Evolutionary conservation across 2,329 filamentous ascomycete species (phyloP).

Genomic region (Fusarium vanettenii): DNA sequence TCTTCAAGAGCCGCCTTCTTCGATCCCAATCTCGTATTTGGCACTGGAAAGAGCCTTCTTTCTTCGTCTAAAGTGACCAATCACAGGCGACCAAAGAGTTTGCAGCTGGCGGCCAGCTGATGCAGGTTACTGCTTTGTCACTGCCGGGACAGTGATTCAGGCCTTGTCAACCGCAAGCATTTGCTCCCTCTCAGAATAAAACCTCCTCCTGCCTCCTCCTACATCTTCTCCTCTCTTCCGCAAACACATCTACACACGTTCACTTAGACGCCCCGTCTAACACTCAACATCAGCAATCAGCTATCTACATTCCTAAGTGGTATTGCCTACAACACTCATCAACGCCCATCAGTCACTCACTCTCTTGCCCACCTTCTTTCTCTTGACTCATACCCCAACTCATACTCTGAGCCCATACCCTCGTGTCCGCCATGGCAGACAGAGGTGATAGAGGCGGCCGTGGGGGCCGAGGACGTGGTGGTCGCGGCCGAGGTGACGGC

Average conservation of each 20-base stretch:
- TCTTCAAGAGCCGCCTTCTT: background rate
- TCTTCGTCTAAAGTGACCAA: background rate
- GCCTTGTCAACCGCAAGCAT: background rate
- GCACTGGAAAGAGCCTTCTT: background rate
- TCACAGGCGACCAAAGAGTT: background rate
- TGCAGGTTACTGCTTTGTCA: background rate
- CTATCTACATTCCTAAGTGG: background rate
- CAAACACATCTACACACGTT: background rate
- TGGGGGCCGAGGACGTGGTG: constrained; percentile 22
- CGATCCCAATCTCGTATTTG: background rate
- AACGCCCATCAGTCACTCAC: background rate
- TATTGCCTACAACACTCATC: background rate
- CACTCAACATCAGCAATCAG: background rate
- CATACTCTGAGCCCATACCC: background rate
- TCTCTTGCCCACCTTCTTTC: background rate
- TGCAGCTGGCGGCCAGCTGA: background rate
- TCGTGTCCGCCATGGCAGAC: constrained; percentile 41
- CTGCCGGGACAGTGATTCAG: constrained; percentile 1
- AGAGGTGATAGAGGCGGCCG: constrained; percentile 42
- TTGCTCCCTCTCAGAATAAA: constrained; percentile 9
- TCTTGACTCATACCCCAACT: background rate
- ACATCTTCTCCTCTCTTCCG: background rate
- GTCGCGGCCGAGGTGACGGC: constrained; percentile 6
- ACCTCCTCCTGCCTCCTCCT: background rate
- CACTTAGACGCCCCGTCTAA: background rate